Conservation (phyloP, 2,329 filamentous ascomycete genomes). For the Penicillium nordicum region DNA sequence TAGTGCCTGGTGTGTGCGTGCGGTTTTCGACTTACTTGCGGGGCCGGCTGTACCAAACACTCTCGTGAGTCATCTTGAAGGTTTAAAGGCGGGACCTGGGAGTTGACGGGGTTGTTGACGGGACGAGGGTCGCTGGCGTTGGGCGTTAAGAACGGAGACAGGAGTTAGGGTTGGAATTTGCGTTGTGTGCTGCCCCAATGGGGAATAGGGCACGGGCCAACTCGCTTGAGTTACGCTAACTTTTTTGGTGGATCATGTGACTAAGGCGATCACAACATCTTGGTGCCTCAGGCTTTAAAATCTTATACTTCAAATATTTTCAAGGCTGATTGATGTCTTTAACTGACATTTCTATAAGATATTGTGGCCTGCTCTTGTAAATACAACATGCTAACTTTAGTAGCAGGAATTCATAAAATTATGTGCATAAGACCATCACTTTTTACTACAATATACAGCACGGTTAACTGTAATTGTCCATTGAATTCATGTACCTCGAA, state of each 20-base stretch:
- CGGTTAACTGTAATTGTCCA: background rate
- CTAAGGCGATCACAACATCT: slow-evolving; percentile 1
- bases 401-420: too few species aligned
- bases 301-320: slow-evolving; percentile 1
- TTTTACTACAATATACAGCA: background rate
- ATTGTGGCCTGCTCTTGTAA: background rate
- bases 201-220: slow-evolving; percentile 28
- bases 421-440: background rate
- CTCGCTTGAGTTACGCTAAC: slow-evolving; percentile 33
- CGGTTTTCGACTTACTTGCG: slow-evolving; percentile 62
- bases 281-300: background rate
- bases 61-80: slow-evolving; percentile 81
- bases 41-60: slow-evolving; percentile 98
- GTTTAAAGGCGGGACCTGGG: slow-evolving; percentile 35
- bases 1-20: slow-evolving; percentile 5
- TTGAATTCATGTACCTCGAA: background rate
- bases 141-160: slow-evolving; percentile 31
- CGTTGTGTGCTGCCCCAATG: slow-evolving; percentile 34
- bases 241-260: slow-evolving; percentile 16
- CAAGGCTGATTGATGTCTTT: too few species aligned
- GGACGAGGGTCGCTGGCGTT: slow-evolving; percentile 35
- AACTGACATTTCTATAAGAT: background rate
- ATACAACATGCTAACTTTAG: background rate
- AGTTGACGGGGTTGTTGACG: slow-evolving; percentile 35
- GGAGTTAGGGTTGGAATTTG: slow-evolving; percentile 33